Conservation (phyloP, 2,329 filamentous ascomycete genomes). For the Endothia cerciana region DNA sequence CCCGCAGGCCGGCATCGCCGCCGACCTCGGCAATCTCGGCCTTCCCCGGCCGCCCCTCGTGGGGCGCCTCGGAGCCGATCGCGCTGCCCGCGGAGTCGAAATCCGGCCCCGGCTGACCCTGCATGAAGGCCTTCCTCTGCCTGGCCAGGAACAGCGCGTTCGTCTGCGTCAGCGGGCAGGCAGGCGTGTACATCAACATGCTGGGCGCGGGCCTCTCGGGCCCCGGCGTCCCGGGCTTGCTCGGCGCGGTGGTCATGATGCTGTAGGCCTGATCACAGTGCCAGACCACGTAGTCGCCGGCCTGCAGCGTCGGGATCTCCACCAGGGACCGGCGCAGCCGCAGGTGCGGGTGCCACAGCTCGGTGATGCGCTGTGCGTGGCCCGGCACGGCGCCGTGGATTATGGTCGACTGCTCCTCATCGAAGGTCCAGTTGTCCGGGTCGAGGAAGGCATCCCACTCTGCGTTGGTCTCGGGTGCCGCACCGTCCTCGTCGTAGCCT, state of each 20-base stretch:
- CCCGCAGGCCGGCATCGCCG: slow-evolving; percentile 54
- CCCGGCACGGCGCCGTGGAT: slow-evolving; percentile 63
- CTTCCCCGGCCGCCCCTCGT: slow-evolving; percentile 51
- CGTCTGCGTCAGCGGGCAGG: slow-evolving; percentile 60
- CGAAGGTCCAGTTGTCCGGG: slow-evolving; percentile 49
- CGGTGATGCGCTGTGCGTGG: slow-evolving; percentile 61
- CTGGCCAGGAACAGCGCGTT: slow-evolving; percentile 61
- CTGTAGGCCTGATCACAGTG: slow-evolving; percentile 62
- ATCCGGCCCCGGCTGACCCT: slow-evolving; percentile 58
- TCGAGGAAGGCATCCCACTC: slow-evolving; percentile 58
- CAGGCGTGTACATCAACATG: slow-evolving; percentile 59
- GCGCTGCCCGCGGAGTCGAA: slow-evolving; percentile 58
- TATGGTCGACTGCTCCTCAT: slow-evolving; percentile 56
- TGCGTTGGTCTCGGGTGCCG: slow-evolving; percentile 39
- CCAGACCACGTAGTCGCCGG: slow-evolving; percentile 63
- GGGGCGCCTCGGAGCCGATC: slow-evolving; percentile 56
- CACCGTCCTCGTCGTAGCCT: slow-evolving; percentile 30
- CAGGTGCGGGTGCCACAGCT: slow-evolving; percentile 61
- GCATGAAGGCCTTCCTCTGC: slow-evolving; percentile 60
- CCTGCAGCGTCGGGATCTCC: slow-evolving; percentile 57
- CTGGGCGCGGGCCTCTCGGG: slow-evolving; percentile 40
- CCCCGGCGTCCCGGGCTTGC: slow-evolving; percentile 39
- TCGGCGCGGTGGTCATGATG: slow-evolving; percentile 48
- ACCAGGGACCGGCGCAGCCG: slow-evolving; percentile 57
- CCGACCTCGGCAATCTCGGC: slow-evolving; percentile 56